Base-by-base conservation (phyloP, 1,139 yeast species). In the Magnusiomyces sp. region DNA sequence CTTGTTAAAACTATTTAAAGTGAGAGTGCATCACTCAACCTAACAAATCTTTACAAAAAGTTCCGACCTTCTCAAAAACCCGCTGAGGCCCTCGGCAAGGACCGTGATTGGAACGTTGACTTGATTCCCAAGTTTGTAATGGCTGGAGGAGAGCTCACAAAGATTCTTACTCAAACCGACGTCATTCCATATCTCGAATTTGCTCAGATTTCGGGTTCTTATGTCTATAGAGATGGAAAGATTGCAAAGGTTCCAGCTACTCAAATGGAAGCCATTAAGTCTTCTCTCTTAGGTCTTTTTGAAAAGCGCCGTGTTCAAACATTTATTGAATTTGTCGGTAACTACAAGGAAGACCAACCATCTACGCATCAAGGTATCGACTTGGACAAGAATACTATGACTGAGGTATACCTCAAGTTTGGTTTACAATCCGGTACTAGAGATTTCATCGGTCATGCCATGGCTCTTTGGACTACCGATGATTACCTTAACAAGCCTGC, bases 71-170 rank as follows among this genome's bases (percentile, higher is more conserved):
- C 53, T 27, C 59, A 57, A 43, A 86, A 83, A 59, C 76, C 79
- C 55, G 88, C 94, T 17, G 86, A 82, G 54, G 75, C 72, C 39
- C 77, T 81, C 53, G 98, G 98, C 46, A 80, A 95, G 60, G 96
- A 89, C 64, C 79, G 98, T 58, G 98, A 92, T 68, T 92, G 98
- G 97, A 89, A 95, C 68, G 90, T 92, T 51, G 99, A 92, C 65
- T 75, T 92, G 71, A 89, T 92, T 62, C 99, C 99, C 47, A 92
- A 92, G 72, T 92, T 92, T 61, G 74, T 94, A 61, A 94, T 92
- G 98, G 94, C 97, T 52, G 88, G 89, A 62, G 99, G 99, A 40
- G 99, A 92, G 66, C 77, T 92, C 71, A 90, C 97, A 59, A 90
- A 90, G 68, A 94, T 92, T 60, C 77, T 92, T 62, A 92, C 86